phyloP scores from a whole-genome alignment of 2,329 filamentous ascomycete species.

The Sporothrix pallida region DNA sequence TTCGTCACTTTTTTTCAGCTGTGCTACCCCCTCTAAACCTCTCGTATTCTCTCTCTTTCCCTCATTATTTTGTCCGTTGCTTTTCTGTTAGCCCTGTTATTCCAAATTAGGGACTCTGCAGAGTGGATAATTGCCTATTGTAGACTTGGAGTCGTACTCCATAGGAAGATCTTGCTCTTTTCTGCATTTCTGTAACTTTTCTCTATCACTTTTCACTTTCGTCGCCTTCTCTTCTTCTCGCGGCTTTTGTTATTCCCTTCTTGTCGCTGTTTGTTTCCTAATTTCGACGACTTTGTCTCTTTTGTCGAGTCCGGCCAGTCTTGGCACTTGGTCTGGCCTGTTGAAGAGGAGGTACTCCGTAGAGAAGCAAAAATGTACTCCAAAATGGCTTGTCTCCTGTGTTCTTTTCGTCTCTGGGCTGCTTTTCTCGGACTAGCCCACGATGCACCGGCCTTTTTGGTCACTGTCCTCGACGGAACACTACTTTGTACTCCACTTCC shows the following conservation, averaged over 20 bases:
- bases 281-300: not conserved
- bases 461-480: too few species aligned
- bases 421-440: not conserved
- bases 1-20: too few species aligned
- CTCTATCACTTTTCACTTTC: not conserved
- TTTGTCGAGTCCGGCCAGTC: not conserved
- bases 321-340: slow-evolving; percentile 4
- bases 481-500: not conserved
- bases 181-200: not conserved
- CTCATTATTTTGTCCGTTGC: not conserved
- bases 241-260: not conserved
- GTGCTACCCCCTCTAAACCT: too few species aligned
- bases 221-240: not conserved
- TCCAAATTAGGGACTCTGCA: slow-evolving; percentile 1
- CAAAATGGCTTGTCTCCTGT: too few species aligned
- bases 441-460: not conserved
- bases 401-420: not conserved
- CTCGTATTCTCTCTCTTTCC: not conserved
- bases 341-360: not conserved
- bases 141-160: not conserved
- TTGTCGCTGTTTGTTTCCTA: not conserved
- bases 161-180: too few species aligned
- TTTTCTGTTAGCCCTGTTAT: not conserved
- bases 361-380: too few species aligned
- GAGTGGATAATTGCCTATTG: not conserved